Percentiles rank a stretch among this genome's conserved stretches.
Evolutionary conservation across 345 rosid species (phyloP).

Genomic region (Rubroshorea leprosula): DNA sequence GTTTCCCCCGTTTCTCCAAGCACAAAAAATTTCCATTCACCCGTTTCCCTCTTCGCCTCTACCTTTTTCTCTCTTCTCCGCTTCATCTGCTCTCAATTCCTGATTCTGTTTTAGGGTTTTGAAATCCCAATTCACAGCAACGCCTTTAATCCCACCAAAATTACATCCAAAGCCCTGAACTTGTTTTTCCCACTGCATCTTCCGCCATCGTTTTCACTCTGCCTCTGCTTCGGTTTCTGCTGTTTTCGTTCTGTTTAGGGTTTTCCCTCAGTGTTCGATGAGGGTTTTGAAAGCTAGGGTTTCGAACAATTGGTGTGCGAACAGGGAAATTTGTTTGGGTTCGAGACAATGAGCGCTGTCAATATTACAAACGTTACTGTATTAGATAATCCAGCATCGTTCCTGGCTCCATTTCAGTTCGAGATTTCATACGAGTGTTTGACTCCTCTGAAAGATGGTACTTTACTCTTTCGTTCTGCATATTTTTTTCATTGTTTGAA

Average conservation of each 20-base stretch:
- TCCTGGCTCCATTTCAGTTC: slow-evolving; percentile 83
- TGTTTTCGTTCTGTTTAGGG: not conserved
- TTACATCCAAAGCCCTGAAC: not conserved
- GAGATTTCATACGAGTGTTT: slow-evolving; percentile 97
- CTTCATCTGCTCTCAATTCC: not conserved
- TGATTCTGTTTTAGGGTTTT: not conserved
- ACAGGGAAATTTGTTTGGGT: not conserved
- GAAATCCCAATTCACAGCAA: not conserved
- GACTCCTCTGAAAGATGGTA: slow-evolving; percentile 95
- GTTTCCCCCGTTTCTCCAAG: slow-evolving; percentile 1
- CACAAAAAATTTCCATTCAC: not conserved
- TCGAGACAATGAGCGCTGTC: slow-evolving; percentile 70
- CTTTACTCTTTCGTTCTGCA: not conserved
- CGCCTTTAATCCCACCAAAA: not conserved
- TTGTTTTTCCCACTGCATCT: not conserved
- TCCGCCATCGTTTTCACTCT: not conserved
- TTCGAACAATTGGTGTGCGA: slow-evolving; percentile 12
- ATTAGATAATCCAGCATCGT: slow-evolving; percentile 84
- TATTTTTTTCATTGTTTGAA: not conserved
- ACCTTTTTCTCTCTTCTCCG: not conserved
- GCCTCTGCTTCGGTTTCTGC: not conserved
- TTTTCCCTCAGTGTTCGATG: slow-evolving; percentile 18
- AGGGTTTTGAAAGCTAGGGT: slow-evolving; percentile 24
- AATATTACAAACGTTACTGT: slow-evolving; percentile 90
- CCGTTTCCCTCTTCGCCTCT: not conserved